A percentile compares a stretch with the other conserved stretches of the same genome.
Conservation (phyloP, 2,329 filamentous ascomycete genomes). For the Zymoseptoria brevis region DNA sequence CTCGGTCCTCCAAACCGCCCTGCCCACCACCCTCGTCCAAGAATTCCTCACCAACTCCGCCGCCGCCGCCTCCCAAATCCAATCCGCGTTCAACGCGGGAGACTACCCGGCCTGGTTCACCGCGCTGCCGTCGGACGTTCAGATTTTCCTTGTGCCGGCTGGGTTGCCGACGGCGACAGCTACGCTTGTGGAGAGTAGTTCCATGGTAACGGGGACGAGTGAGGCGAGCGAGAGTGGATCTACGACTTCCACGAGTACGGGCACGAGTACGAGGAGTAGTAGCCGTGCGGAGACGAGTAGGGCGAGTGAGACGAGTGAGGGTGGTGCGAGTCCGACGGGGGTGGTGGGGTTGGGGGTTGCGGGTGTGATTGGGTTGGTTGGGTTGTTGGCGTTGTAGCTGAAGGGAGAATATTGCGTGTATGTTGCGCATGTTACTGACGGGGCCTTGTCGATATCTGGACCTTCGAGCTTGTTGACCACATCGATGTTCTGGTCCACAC, state of each 20-base stretch:
- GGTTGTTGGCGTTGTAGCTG: conserved; percentile 7
- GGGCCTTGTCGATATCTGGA: too few species aligned
- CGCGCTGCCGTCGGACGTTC: conserved; percentile 37
- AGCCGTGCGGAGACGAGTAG: neutral
- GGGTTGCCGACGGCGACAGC: conserved; percentile 17
- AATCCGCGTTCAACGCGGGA: conserved; percentile 37
- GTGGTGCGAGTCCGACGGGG: neutral
- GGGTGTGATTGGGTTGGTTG: conserved; percentile 5
- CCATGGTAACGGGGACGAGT: neutral
- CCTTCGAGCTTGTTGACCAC: too few species aligned
- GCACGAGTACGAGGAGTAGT: neutral
- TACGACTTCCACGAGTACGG: neutral
- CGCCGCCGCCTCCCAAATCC: conserved; percentile 35
- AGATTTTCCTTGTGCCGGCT: conserved; percentile 34
- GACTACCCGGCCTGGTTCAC: conserved; percentile 39
- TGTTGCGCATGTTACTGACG: too few species aligned
- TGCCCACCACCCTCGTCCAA: conserved; percentile 35
- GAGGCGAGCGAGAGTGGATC: neutral
- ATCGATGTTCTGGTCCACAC: too few species aligned
- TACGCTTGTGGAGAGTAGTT: conserved; percentile 1
- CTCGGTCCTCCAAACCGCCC: conserved; percentile 37
- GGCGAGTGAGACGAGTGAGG: neutral
- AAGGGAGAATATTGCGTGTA: too few species aligned
- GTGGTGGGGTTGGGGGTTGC: neutral
- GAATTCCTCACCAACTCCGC: conserved; percentile 36